phyloP scores from a whole-genome alignment of 2,329 filamentous ascomycete species.

The Stagonosporopsis vannaccii region DNA sequence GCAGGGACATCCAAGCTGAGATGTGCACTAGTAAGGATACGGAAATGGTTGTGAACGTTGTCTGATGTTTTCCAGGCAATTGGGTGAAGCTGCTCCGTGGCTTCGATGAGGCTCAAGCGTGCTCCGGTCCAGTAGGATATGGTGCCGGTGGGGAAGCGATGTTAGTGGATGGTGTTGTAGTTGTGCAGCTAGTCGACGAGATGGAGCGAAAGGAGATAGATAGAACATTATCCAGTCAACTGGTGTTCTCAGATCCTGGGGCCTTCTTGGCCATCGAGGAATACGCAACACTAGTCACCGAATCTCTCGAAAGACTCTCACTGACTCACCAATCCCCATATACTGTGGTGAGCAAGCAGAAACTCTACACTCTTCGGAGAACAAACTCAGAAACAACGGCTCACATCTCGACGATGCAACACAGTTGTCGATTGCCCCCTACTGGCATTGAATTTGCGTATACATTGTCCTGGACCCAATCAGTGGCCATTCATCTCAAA shows the following conservation, averaged over 20 bases:
- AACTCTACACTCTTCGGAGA: too few relatives aligned
- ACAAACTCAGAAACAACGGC: too few relatives aligned
- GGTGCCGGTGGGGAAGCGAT: not conserved
- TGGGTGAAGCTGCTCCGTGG: not conserved
- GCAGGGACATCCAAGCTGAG: not conserved
- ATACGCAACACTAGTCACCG: not conserved
- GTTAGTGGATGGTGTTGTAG: conserved; percentile 3
- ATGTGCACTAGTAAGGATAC: not conserved
- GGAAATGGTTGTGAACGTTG: conserved; percentile 7
- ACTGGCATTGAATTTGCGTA: too few relatives aligned
- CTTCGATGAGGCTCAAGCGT: conserved; percentile 10
- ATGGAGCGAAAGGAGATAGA: not conserved
- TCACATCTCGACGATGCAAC: too few relatives aligned
- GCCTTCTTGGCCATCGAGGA: not conserved
- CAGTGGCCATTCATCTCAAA: too few relatives aligned
- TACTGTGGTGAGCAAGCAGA: too few relatives aligned
- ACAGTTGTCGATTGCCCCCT: too few relatives aligned
- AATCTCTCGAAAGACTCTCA: not conserved
- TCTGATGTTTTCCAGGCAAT: conserved; percentile 7
- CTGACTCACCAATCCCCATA: not conserved
- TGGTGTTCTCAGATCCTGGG: not conserved
- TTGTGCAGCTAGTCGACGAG: conserved; percentile 1
- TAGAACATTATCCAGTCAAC: not conserved
- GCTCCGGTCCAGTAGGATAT: conserved; percentile 7
- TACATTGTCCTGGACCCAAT: too few relatives aligned